These are phyloP conservation scores for Phytophthora foliorum DNA, from an alignment of 352 stramenopile genomes.

Conservation along the genomic window DNA sequence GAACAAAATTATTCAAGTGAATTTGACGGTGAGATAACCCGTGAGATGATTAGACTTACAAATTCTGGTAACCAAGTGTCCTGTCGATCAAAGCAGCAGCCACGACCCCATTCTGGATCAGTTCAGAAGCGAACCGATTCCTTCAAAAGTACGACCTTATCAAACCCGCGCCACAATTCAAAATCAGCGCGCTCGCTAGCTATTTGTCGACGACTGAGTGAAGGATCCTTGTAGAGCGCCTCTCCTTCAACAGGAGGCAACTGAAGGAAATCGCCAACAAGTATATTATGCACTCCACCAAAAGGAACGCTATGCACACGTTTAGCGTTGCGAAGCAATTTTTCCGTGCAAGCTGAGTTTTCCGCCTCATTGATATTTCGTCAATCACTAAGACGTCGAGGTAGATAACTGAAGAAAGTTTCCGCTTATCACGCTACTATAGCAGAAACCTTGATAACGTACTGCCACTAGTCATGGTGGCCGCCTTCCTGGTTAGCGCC, in stretches of 20 bases:
- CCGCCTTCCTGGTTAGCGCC: background rate
- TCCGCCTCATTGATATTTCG: background rate
- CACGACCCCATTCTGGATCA: background rate
- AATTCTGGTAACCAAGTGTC: background rate
- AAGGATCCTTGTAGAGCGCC: conserved; percentile 2
- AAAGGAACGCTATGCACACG: background rate
- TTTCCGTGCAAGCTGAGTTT: conserved; percentile 4
- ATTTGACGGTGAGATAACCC: background rate
- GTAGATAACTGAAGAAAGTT: no score
- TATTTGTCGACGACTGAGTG: background rate
- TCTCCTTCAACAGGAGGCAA: conserved; percentile 8
- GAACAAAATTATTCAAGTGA: no score
- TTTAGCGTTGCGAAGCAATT: background rate
- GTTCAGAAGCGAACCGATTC: no score
- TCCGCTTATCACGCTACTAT: background rate
- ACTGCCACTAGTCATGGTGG: conserved; percentile 1
- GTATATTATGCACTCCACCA: conserved; percentile 3
- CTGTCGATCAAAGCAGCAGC: background rate
- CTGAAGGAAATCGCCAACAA: conserved; percentile 8
- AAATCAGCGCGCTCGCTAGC: background rate
- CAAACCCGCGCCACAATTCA: no score
- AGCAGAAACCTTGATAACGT: conserved; percentile 6
- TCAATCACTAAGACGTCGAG: no score
- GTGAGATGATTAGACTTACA: background rate
- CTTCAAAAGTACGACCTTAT: no score